These are phyloP conservation scores for Boletus bicolor DNA, from an alignment of 768 basidiomycete genomes.

Conservation along the genomic window DNA sequence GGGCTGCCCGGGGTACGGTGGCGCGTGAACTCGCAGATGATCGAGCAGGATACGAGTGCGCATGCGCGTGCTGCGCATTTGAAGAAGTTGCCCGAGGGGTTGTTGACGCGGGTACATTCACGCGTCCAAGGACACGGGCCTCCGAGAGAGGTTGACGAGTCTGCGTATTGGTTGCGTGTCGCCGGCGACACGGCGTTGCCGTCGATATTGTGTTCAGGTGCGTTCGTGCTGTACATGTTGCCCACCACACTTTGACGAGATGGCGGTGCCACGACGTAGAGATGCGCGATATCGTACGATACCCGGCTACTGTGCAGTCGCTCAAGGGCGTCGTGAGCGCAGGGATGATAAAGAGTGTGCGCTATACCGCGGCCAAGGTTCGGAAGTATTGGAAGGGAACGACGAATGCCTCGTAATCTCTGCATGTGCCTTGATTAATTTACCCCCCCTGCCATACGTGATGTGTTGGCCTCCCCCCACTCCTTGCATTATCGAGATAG, in stretches of 20 bases:
- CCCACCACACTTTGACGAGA: background rate
- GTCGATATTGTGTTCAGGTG: slow-evolving; percentile 52
- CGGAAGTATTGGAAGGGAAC: slow-evolving; percentile 73
- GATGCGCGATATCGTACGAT: slow-evolving; percentile 71
- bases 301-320: slow-evolving; percentile 80
- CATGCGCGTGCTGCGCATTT: slow-evolving; percentile 70
- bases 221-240: slow-evolving; percentile 10
- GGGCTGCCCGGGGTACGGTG: slow-evolving; percentile 82
- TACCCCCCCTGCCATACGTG: background rate
- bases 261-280: slow-evolving; percentile 41
- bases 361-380: slow-evolving; percentile 74
- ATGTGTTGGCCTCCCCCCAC: slow-evolving; percentile 1
- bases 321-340: slow-evolving; percentile 85
- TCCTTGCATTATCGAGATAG: slow-evolving; percentile 10
- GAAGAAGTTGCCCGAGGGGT: slow-evolving; percentile 69
- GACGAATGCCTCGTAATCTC: slow-evolving; percentile 1
- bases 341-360: slow-evolving; percentile 72
- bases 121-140: slow-evolving; percentile 32
- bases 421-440: background rate
- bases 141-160: slow-evolving; percentile 60
- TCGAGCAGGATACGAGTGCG: slow-evolving; percentile 74
- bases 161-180: slow-evolving; percentile 69
- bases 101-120: slow-evolving; percentile 54
- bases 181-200: slow-evolving; percentile 62
- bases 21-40: slow-evolving; percentile 44